Evolutionary conservation across 768 basidiomycete species (phyloP), one percentile per base, ranked within the genome.

Genomic region (Psilocybe tampanensis): DNA sequence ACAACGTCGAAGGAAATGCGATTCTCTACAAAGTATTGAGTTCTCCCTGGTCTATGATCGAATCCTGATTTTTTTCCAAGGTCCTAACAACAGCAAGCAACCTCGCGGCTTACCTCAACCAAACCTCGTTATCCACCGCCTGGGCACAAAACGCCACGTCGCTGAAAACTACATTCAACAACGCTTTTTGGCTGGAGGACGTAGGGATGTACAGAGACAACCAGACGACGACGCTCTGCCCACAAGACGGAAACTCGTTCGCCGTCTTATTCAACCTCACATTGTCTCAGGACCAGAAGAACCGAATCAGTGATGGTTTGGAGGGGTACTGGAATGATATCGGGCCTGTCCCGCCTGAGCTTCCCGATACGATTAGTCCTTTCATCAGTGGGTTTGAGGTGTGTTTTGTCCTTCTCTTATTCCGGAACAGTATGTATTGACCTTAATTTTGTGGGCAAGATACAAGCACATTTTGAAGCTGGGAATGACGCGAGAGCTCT

Each of bases 321-420:
- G 68, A 70, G 63, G 68, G 67, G 56, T 82, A 83, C 60, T 86
- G 84, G 84, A 80, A 80, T 56, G 72, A 70, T 0, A 54, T 83
- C 1, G 84, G 84, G 0, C 71, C 82, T 1, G 74, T 85, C 2
- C 74, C 81, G 7, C 84, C 83, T 0, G 84, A 86, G 63, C 66
- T 86, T 3, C 81, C 81, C 0, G 82, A 83, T 58, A 85, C 82
- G 1, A 82, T 86, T 44, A 80, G 79, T 56, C 84, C 84, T 2
- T 86, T 85, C 59, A 84, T 85, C 11, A 72, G 78, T 49, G 81
- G 83, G 5, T 79, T 84, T 50, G 83, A 86, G 77, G 82, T 81
- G 43, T n/a, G 74, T 55, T 18, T 34, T 32, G n/a, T 9, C 6
- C 43, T 19, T 6, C 47, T 11, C n/a, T n/a, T n/a, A n/a, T n/a